Percentiles rank a stretch among this genome's conserved stretches.
These are phyloP conservation scores for Hordeum marinum DNA, from an alignment of 176 grass and related monocot species.

Conservation along the genomic window DNA sequence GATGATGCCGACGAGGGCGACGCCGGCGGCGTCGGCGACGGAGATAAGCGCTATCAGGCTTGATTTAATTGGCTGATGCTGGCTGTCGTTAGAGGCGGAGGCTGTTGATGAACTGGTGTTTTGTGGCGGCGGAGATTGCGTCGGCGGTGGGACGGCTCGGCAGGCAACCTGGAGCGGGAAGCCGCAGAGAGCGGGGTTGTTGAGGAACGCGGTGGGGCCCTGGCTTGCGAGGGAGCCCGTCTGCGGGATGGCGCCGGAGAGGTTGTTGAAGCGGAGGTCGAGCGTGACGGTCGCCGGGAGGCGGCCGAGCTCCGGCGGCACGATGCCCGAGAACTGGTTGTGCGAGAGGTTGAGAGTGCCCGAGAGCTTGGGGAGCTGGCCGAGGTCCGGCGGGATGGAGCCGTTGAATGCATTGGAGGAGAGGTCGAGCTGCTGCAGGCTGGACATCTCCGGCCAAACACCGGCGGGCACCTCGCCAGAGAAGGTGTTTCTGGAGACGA, in stretches of 20 bases:
- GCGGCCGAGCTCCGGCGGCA: slow-evolving; percentile 60
- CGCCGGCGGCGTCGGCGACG: slow-evolving; percentile 71
- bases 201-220: slow-evolving; percentile 74
- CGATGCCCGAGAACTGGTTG: slow-evolving; percentile 58
- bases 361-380: slow-evolving; percentile 49
- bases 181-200: slow-evolving; percentile 80
- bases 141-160: slow-evolving; percentile 45
- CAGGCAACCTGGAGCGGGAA: slow-evolving; percentile 94
- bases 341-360: slow-evolving; percentile 79
- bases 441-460: slow-evolving; percentile 67
- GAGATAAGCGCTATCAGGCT: slow-evolving; percentile 76
- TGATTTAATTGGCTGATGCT: slow-evolving; percentile 25
- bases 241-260: slow-evolving; percentile 88
- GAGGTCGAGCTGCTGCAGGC: slow-evolving; percentile 70
- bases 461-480: slow-evolving; percentile 53
- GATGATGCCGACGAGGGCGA: slow-evolving; percentile 73
- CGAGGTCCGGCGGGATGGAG: slow-evolving; percentile 66
- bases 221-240: slow-evolving; percentile 73
- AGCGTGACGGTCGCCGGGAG: slow-evolving; percentile 74
- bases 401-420: slow-evolving; percentile 76
- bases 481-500: slow-evolving; percentile 51
- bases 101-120: neutral
- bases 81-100: neutral
- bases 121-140: slow-evolving; percentile 9
- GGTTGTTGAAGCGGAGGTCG: slow-evolving; percentile 94